These are phyloP conservation scores for Zizania latifolia DNA, from an alignment of 176 grass and related monocot genomes.

Conservation along the genomic window DNA sequence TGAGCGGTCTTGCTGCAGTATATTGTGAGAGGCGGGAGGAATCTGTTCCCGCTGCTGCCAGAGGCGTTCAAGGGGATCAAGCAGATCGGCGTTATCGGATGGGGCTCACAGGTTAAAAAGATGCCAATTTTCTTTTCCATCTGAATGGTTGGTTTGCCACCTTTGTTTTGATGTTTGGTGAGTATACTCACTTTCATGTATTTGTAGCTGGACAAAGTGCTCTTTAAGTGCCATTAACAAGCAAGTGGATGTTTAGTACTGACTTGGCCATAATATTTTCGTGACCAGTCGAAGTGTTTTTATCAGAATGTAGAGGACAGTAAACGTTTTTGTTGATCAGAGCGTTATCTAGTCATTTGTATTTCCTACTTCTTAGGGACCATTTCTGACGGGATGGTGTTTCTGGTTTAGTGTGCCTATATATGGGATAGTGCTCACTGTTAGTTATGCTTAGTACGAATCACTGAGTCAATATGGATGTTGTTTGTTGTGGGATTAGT, in stretches of 20 bases:
- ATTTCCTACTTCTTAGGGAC: background rate
- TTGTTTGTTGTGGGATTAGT: background rate
- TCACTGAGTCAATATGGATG: background rate
- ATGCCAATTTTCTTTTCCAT: background rate
- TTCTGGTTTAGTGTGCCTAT: background rate
- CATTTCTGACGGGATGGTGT: background rate
- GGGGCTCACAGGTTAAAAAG: conserved; percentile 58
- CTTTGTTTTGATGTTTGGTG: background rate
- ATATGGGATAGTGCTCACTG: background rate
- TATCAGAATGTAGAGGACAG: background rate
- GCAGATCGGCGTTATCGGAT: conserved; percentile 75
- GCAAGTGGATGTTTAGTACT: background rate
- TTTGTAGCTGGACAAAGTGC: background rate
- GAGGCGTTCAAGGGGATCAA: conserved; percentile 73
- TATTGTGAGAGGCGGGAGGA: conserved; percentile 71
- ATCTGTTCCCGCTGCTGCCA: conserved; percentile 66
- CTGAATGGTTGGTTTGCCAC: background rate
- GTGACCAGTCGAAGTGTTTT: background rate
- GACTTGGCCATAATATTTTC: background rate
- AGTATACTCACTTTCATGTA: background rate
- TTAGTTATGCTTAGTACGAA: background rate
- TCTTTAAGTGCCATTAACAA: background rate
- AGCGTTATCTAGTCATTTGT: background rate
- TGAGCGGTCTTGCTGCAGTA: conserved; percentile 31
- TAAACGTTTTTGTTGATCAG: background rate